These are phyloP conservation scores for Pseudogymnoascus sp. DNA, from an alignment of 2,329 filamentous ascomycete genomes.

Conservation along the genomic window DNA sequence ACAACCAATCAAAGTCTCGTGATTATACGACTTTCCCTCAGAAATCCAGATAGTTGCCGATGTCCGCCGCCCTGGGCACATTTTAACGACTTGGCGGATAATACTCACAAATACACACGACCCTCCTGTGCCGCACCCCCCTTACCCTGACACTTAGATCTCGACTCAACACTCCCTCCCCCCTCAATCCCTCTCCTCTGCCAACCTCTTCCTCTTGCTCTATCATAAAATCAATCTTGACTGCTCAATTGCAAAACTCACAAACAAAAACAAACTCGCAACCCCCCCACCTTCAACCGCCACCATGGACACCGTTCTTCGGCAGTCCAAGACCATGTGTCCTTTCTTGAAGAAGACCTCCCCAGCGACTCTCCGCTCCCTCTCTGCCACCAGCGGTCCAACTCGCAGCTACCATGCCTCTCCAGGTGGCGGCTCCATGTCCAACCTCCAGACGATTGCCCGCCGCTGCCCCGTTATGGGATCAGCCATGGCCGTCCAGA, in stretches of 20 bases:
- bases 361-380: conserved; percentile 79
- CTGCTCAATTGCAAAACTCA: background rate
- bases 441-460: conserved; percentile 89
- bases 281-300: background rate
- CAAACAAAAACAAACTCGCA: background rate
- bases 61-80: background rate
- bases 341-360: conserved; percentile 95
- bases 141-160: background rate
- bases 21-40: background rate
- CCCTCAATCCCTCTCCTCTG: background rate
- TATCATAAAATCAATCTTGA: background rate
- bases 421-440: conserved; percentile 86
- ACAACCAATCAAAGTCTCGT: background rate
- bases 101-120: conserved; percentile 2
- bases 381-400: conserved; percentile 63
- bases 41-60: background rate
- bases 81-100: background rate
- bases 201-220: background rate
- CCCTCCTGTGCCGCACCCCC: background rate
- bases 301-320: conserved; percentile 85
- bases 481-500: conserved; percentile 88
- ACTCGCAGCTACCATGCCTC: conserved; percentile 52
- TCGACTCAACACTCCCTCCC: background rate
- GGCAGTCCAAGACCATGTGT: conserved; percentile 94
- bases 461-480: conserved; percentile 98